phyloP scores from a whole-genome alignment of 2,329 filamentous ascomycete genomes.

The Drechslerella dactyloides region DNA sequence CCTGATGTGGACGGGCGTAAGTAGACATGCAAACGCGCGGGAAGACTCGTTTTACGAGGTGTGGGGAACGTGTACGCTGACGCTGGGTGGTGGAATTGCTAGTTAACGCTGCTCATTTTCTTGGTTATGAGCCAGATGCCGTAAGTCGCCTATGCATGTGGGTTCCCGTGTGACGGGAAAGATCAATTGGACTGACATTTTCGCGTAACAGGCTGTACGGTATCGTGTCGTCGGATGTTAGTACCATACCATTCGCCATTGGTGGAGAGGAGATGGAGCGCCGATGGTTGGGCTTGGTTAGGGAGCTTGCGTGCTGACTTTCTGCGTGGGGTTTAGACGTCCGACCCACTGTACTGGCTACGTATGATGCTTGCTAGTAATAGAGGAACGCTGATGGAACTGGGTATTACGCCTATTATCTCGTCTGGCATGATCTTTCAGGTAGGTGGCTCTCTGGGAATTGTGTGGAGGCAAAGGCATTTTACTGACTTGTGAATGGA shows the following conservation, averaged over 20 bases:
- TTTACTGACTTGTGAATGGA: conserved; percentile 17
- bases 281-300: no score
- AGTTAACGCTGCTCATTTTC: conserved; percentile 94
- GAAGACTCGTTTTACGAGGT: conserved; percentile 8
- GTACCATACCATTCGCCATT: conserved; percentile 10
- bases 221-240: conserved; percentile 88
- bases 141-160: conserved; percentile 49
- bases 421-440: conserved; percentile 99
- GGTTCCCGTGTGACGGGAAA: neutral
- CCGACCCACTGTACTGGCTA: conserved; percentile 98
- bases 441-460: conserved; percentile 57
- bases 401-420: conserved; percentile 98
- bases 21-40: conserved; percentile 52
- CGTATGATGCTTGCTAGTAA: conserved; percentile 99
- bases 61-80: neutral
- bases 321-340: conserved; percentile 69
- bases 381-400: conserved; percentile 90
- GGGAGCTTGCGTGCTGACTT: conserved; percentile 55
- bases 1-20: conserved; percentile 86
- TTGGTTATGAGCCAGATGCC: conserved; percentile 99
- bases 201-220: conserved; percentile 70
- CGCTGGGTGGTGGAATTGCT: conserved; percentile 28
- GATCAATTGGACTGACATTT: conserved; percentile 23
- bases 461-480: neutral
- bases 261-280: neutral